Evolutionary conservation across 805 yeast genomes (phyloP), one percentile per base, ranked within the genome.

Genomic region (Lipomyces oligophaga): DNA sequence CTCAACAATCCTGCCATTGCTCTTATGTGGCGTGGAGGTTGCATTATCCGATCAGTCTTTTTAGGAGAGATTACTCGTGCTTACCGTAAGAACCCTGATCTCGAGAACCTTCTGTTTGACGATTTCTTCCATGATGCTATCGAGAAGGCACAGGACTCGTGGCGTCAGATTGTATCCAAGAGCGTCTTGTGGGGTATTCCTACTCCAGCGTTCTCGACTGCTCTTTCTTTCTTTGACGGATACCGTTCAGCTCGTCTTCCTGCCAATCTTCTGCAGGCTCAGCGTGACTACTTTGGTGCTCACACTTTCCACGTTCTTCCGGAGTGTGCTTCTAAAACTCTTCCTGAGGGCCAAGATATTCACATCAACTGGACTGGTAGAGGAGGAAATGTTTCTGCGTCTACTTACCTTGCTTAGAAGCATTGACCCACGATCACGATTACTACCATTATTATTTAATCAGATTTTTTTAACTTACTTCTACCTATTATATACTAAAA

Each of bases 1-100:
- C 79, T 90, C 69, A 93, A 90, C 83, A 85, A 86, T 81, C 96
- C 97, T 63, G 93, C 95, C 52, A 93, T 93, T 64, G 97, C 97
- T 62, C 80, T 93, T 65, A 90, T 90, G 97, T 90, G 98, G 98
- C 83, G 98, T 80, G 98, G 98, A 77, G 98, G 98, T 64, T 90
- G 98, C 80, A 90, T 90, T 72, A 90, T 90, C 75, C 86, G 97
- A 80, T 90, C 98, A 49, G 97, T 90, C 58, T 90, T 90, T 85
- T 78, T 90, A 67, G 97, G 82, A 67, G 97, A 90, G 73, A 90
- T 90, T 74, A 90, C 98, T 60, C 71, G 86, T 68, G 98, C 98
- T 60, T 90, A 83, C 84, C 85, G 93, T 74, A 80, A 83, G 70
- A 76, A 83, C 76, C 95, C 96, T 70, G 83, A 88, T 60, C 77